A percentile compares a stretch with the other conserved stretches of the same genome.
phyloP scores from a whole-genome alignment of 2,329 filamentous ascomycete genomes.

The Piedraia hortae region DNA sequence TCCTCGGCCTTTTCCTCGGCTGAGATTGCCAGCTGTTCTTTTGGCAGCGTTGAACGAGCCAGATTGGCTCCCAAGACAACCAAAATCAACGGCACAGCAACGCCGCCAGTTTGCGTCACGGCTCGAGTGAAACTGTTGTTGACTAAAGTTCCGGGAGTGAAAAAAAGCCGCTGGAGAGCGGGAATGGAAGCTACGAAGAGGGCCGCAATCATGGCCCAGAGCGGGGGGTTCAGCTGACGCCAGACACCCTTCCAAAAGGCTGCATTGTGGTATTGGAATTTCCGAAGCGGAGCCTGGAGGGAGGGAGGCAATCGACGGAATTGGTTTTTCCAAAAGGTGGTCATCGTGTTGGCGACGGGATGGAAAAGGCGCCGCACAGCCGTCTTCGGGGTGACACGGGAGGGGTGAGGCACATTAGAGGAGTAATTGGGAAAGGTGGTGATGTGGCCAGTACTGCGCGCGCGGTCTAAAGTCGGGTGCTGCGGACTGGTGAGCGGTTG shows the following conservation, averaged over 20 bases:
- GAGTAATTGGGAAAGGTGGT: constrained; percentile 16
- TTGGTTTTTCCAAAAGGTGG: constrained; percentile 11
- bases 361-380: constrained; percentile 6
- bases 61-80: constrained; percentile 89
- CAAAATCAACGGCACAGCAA: constrained; percentile 82
- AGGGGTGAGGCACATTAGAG: constrained; percentile 3
- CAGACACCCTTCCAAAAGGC: constrained; percentile 41
- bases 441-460: constrained; percentile 25
- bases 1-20: constrained; percentile 40
- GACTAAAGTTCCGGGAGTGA: constrained; percentile 65
- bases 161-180: constrained; percentile 57
- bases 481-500: constrained; percentile 10
- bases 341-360: constrained; percentile 8
- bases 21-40: constrained; percentile 32
- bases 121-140: constrained; percentile 81
- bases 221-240: constrained; percentile 93
- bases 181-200: constrained; percentile 77
- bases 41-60: constrained; percentile 63
- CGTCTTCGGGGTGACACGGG: constrained; percentile 6
- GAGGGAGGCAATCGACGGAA: constrained; percentile 25
- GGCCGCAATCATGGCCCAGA: constrained; percentile 91
- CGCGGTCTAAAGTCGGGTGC: constrained; percentile 5
- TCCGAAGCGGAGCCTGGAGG: constrained; percentile 23
- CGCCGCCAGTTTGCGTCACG: constrained; percentile 57
- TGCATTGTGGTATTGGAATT: constrained; percentile 14